Base-by-base conservation (phyloP, 257 asterid species). In the Nicotiana attenuata region DNA sequence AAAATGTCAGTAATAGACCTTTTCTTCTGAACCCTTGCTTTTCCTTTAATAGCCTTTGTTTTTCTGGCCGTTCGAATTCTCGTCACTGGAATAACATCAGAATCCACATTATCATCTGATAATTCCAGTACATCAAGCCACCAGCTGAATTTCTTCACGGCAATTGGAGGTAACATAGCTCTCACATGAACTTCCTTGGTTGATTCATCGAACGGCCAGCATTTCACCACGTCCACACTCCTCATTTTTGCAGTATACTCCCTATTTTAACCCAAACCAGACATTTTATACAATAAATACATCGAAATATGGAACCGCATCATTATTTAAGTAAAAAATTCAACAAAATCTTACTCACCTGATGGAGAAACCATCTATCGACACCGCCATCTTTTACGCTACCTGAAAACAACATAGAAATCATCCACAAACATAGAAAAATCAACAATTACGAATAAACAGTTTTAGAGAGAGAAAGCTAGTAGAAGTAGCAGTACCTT, bases 1-100 rank as follows among this genome's bases (percentile, higher is more conserved):
- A 93, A 92, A 8, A 93, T 87, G 83, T 93, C 97, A 76, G 87
- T 89, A 38, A 93, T 91, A 1, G 97, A 93, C 90, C 97, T 90
- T 85, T 91, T 90, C 85, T 93, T 93, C 3, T 92, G 93, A 76
- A 89, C 86, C 86, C 79, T 87, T 56, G 80, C 4, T 80, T 88
- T 91, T 7, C 85, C 87, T 84, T 76, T 87, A 20, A 5, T 33
- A 17, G 81, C 19, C 77, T 83, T 89, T 59, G 31, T 13, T 41
- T 71, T 85, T 81, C 38, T 64, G 28, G 14, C 28, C 6, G 67
- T 80, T 64, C 69, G 64, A 41, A 1, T 85, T 61, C 71, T 76
- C 8, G 79, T 50, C 11, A 84, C 90, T 63, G 67, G 73, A 41
- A 80, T 89, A 26, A 85, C 81, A 9, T 82, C 87, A 50, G 53